Evolutionary conservation across 2,329 filamentous ascomycete genomes (phyloP).

Genomic region (Ceratocystiopsis minuta): DNA sequence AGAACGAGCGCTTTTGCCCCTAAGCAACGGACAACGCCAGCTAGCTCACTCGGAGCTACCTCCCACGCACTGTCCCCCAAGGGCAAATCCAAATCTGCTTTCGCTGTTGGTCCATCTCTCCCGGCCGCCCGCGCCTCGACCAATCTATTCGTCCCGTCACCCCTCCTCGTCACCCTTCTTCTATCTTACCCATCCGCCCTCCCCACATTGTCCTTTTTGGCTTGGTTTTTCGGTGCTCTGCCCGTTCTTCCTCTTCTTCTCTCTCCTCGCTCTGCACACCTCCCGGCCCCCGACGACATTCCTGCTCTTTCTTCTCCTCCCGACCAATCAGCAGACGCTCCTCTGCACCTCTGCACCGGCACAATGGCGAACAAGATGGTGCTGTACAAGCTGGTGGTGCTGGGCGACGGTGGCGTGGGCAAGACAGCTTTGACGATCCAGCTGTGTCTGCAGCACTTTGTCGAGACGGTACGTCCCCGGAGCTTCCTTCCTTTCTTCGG

Average conservation of each 20-base stretch:
- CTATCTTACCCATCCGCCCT: not conserved
- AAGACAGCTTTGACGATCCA: constrained; percentile 91
- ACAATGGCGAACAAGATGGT: constrained; percentile 84
- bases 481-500: not conserved
- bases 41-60: no score
- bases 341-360: no score
- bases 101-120: no score
- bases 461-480: constrained; percentile 40
- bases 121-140: not conserved
- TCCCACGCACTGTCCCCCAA: no score
- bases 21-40: no score
- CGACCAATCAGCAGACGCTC: no score
- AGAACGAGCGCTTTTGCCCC: no score
- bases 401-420: constrained; percentile 82
- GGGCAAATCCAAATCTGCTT: no score
- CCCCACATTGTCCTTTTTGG: not conserved
- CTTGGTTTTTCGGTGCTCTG: not conserved
- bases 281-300: not conserved
- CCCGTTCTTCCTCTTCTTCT: not conserved
- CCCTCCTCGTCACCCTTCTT: not conserved
- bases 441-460: constrained; percentile 92
- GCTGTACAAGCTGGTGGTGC: constrained; percentile 84
- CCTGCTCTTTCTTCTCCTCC: no score
- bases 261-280: not conserved
- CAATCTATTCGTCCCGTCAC: not conserved